Conservation (phyloP, 176 grass and related monocot genomes). For the Rhynchospora tenuis region DNA sequence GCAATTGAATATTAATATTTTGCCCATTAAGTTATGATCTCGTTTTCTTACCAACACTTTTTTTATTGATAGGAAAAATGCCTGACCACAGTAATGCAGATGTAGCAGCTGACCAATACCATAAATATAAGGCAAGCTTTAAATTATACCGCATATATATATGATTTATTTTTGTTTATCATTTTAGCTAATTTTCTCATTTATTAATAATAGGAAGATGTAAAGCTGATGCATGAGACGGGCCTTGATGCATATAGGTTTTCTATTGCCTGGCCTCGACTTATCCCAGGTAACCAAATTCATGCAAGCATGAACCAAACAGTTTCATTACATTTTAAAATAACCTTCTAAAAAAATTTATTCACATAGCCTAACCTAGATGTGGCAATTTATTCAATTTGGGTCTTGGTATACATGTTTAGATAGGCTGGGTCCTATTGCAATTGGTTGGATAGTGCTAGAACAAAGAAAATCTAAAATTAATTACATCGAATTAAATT, state of each 20-base stretch:
- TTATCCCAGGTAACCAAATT: constrained; percentile 44
- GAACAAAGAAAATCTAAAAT: no score
- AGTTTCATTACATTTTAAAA: no score
- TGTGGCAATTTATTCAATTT: no score
- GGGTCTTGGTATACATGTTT: no score
- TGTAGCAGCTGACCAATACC: constrained; percentile 56
- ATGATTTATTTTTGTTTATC: not conserved
- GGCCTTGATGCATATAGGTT: constrained; percentile 76
- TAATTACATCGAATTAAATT: no score
- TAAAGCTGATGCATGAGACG: constrained; percentile 72
- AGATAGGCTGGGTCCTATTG: no score
- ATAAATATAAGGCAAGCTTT: constrained; percentile 55
- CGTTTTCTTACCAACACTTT: not conserved
- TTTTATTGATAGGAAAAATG: constrained; percentile 32
- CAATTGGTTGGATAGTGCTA: no score
- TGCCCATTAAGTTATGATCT: no score
- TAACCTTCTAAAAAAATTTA: no score
- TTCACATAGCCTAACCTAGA: no score
- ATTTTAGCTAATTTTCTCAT: not conserved
- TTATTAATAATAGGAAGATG: constrained; percentile 55
- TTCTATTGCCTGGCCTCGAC: constrained; percentile 57
- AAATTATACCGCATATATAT: not conserved
- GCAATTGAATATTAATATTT: no score
- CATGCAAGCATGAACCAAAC: no score
- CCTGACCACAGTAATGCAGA: constrained; percentile 36